phyloP scores from a whole-genome alignment of 176 grass and related monocot genomes.

The Eragrostis curvula region DNA sequence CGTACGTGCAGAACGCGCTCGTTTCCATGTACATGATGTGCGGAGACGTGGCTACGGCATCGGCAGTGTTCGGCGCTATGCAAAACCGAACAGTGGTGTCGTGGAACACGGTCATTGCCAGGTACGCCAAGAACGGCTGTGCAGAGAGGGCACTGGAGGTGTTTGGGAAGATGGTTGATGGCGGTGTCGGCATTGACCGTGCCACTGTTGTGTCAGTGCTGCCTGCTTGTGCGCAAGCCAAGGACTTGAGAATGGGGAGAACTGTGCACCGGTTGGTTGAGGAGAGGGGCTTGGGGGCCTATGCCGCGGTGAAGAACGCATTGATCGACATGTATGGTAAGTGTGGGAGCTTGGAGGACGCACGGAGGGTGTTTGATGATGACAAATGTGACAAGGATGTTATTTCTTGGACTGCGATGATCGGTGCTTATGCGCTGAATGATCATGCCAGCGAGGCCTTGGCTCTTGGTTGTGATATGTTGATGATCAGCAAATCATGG shows the following conservation, averaged over 20 bases:
- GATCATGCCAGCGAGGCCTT: conserved; percentile 31
- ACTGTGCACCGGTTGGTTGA: conserved; percentile 53
- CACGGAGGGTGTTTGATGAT: conserved; percentile 50
- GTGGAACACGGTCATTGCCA: conserved; percentile 67
- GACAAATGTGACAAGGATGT: conserved; percentile 51
- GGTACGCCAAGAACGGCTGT: conserved; percentile 47
- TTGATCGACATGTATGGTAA: conserved; percentile 82
- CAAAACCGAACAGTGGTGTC: conserved; percentile 43
- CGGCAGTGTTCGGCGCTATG: conserved; percentile 51
- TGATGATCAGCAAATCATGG: conserved; percentile 26
- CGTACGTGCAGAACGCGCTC: conserved; percentile 65
- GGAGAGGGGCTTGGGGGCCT: conserved; percentile 46
- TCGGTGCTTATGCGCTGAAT: conserved; percentile 49
- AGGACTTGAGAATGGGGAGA: conserved; percentile 56
- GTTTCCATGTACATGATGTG: conserved; percentile 70
- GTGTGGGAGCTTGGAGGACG: conserved; percentile 59
- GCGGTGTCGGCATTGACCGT: conserved; percentile 41
- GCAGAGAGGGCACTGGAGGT: conserved; percentile 50
- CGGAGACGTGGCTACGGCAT: conserved; percentile 38
- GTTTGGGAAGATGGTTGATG: conserved; percentile 48
- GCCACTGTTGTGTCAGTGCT: conserved; percentile 63
- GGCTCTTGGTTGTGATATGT: conserved; percentile 54
- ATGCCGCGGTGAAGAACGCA: conserved; percentile 53
- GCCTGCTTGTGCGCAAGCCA: conserved; percentile 55
- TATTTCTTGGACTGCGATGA: conserved; percentile 71